Evolutionary conservation across 2,329 filamentous ascomycete genomes (phyloP).

Genomic region (Colletotrichum lupini): DNA sequence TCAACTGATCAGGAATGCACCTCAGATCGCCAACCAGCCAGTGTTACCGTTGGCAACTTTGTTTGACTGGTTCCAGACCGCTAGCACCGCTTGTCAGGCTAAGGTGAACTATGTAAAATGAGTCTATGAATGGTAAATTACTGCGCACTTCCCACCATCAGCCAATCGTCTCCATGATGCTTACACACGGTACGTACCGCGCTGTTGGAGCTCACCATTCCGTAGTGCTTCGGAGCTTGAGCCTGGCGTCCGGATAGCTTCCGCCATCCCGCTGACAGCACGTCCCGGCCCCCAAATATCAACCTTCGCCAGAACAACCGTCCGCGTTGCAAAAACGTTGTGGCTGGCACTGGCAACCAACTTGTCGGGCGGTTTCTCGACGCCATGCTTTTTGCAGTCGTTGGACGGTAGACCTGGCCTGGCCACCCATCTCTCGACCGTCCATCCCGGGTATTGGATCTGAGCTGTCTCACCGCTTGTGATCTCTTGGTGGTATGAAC

Average conservation of each 20-base stretch:
- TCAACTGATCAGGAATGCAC: conserved; percentile 3
- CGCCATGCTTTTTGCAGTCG: conserved; percentile 2
- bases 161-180: not conserved
- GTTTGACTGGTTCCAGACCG: not conserved
- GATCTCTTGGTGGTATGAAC: conserved; percentile 18
- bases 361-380: not conserved
- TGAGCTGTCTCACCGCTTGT: conserved; percentile 29
- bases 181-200: not conserved
- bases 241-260: conserved; percentile 3
- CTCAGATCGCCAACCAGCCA: not conserved
- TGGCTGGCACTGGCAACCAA: not conserved
- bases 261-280: conserved; percentile 15
- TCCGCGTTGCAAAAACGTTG: not conserved
- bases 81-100: not conserved
- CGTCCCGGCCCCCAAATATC: not conserved
- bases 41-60: not conserved
- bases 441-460: conserved; percentile 4
- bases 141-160: not conserved
- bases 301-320: not conserved
- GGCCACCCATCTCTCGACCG: not conserved
- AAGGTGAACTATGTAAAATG: not conserved
- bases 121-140: not conserved
- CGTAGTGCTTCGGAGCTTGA: not conserved
- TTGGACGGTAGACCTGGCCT: not conserved
- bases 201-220: not conserved